Percentiles rank a stretch among this genome's conserved stretches.
Evolutionary conservation across 2,329 filamentous ascomycete genomes (phyloP).

Genomic region (Amphichorda felina): DNA sequence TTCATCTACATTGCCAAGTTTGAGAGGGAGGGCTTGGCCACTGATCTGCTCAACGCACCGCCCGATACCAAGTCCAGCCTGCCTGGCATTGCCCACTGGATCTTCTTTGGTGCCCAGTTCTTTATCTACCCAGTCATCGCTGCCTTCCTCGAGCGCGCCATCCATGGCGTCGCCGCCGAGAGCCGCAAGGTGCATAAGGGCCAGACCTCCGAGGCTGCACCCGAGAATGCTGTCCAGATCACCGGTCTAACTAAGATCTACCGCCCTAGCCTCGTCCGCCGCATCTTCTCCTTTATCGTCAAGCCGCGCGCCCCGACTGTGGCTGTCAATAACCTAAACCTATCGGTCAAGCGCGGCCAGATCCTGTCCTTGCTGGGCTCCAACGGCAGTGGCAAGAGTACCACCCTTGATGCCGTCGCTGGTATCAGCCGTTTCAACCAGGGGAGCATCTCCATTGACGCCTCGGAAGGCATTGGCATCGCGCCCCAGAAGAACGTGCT

Average conservation of each 20-base stretch:
- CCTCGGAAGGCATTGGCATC: constrained; percentile 59
- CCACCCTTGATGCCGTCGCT: constrained; percentile 24
- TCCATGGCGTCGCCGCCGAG: constrained; percentile 43
- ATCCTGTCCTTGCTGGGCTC: constrained; percentile 61
- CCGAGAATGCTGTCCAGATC: constrained; percentile 50
- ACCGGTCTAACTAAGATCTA: constrained; percentile 66
- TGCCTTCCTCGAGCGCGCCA: constrained; percentile 53
- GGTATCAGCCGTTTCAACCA: constrained; percentile 32
- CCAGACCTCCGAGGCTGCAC: constrained; percentile 19
- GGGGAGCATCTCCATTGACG: constrained; percentile 49
- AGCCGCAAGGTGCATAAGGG: constrained; percentile 22
- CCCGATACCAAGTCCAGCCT: constrained; percentile 51
- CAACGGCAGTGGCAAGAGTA: constrained; percentile 68
- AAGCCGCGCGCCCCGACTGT: constrained; percentile 50
- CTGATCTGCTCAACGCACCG: constrained; percentile 47
- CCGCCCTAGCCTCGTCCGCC: constrained; percentile 46
- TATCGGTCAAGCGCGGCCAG: constrained; percentile 59
- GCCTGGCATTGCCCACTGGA: constrained; percentile 60
- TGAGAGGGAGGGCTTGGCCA: constrained; percentile 45
- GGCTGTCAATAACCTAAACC: constrained; percentile 59
- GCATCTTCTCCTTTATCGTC: constrained; percentile 31
- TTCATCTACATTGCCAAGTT: constrained; percentile 60
- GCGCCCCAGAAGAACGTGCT: constrained; percentile 69
- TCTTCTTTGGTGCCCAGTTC: constrained; percentile 64
- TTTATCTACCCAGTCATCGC: constrained; percentile 57